phyloP scores from a whole-genome alignment of 2,329 filamentous ascomycete genomes.

The Aspergillus awamori region DNA sequence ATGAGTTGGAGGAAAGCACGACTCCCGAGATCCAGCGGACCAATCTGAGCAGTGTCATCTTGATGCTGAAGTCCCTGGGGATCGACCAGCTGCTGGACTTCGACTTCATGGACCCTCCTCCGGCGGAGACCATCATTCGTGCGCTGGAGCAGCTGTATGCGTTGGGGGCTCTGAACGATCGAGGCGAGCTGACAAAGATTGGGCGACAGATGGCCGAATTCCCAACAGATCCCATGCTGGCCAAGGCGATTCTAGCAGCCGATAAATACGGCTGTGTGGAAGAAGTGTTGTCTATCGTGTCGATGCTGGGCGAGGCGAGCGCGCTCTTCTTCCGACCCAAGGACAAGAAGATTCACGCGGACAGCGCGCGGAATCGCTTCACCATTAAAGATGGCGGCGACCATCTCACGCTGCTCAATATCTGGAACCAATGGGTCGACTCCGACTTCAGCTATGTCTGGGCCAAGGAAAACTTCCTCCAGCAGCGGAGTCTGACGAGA shows the following conservation, averaged over 20 bases:
- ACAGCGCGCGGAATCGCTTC: conserved; percentile 85
- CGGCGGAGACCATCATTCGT: conserved; percentile 84
- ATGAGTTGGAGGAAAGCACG: conserved; percentile 89
- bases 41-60: conserved; percentile 79
- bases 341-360: conserved; percentile 95
- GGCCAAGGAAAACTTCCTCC: conserved; percentile 90
- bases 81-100: conserved; percentile 93
- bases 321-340: conserved; percentile 93
- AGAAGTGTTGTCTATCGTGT: conserved; percentile 89
- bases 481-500: conserved; percentile 84
- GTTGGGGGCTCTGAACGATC: conserved; percentile 83
- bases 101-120: conserved; percentile 93
- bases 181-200: conserved; percentile 84
- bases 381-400: conserved; percentile 90
- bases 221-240: conserved; percentile 87
- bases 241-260: conserved; percentile 83
- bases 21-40: conserved; percentile 92
- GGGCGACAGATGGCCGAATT: conserved; percentile 96
- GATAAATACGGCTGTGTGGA: conserved; percentile 91
- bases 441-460: conserved; percentile 85
- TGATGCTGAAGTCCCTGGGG: conserved; percentile 84
- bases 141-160: conserved; percentile 90
- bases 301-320: conserved; percentile 87
- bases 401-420: conserved; percentile 82
- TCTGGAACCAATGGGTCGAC: conserved; percentile 96